Percentiles rank a stretch among this genome's conserved stretches.
Evolutionary conservation across 192 early-diverging fungal species (phyloP).

Genomic region (Backusella tarrabulga): DNA sequence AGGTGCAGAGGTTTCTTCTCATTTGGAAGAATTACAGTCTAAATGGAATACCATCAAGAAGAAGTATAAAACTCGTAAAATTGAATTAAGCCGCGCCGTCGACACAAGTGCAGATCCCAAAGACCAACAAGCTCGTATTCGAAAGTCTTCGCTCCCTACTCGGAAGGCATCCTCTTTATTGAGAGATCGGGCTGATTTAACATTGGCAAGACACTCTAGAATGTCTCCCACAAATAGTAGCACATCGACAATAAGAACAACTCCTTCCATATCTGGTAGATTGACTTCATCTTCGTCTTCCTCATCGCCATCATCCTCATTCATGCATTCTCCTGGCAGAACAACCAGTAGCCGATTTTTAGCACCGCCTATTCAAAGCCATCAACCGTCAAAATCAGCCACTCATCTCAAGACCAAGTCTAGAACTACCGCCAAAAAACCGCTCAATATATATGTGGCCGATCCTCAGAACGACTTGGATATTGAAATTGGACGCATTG

Average conservation of each 20-base stretch:
- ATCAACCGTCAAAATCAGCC: constrained; percentile 18
- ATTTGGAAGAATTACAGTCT: not conserved
- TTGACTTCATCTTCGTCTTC: not conserved
- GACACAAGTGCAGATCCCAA: constrained; percentile 13
- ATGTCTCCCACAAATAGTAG: constrained; percentile 11
- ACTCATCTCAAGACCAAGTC: not conserved
- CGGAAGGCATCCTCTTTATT: constrained; percentile 25
- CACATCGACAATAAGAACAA: not conserved
- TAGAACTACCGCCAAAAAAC: constrained; percentile 2
- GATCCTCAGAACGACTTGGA: constrained; percentile 56
- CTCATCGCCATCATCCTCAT: not conserved
- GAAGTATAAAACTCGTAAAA: constrained; percentile 12
- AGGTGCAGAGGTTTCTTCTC: not conserved
- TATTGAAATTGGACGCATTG: constrained; percentile 58
- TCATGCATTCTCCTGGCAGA: not conserved
- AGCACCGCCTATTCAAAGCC: not conserved
- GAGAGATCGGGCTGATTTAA: constrained; percentile 12
- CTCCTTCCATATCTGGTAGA: not conserved
- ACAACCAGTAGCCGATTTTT: constrained; percentile 3
- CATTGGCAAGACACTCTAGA: not conserved
- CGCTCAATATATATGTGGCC: constrained; percentile 34
- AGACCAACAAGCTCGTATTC: constrained; percentile 1
- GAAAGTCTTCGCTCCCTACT: constrained; percentile 31
- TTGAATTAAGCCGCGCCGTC: constrained; percentile 10
- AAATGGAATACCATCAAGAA: constrained; percentile 10